A percentile compares a stretch with the other conserved stretches of the same genome.
Evolutionary conservation across 495 filamentous ascomycete species (phyloP).

Genomic region (Diplogelasinospora grovesii): DNA sequence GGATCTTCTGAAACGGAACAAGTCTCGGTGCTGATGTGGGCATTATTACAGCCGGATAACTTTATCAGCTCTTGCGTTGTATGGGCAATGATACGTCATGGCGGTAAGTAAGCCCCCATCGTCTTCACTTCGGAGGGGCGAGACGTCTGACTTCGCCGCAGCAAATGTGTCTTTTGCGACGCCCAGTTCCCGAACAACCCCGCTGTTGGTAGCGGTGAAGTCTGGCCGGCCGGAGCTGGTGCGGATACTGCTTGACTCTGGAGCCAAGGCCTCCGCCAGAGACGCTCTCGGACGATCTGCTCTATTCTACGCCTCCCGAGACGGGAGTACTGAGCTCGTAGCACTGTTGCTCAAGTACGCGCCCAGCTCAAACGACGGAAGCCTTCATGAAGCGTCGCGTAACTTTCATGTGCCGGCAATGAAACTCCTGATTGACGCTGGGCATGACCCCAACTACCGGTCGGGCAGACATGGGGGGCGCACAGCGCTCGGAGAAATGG

Average conservation of each 20-base stretch:
- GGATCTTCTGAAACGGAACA: conserved; percentile 17
- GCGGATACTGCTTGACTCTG: conserved; percentile 27
- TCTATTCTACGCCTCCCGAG: conserved; percentile 30
- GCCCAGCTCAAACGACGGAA: conserved; percentile 32
- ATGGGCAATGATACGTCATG: conserved; percentile 29
- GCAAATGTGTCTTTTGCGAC: conserved; percentile 35
- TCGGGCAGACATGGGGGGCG: conserved; percentile 35
- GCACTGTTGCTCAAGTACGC: conserved; percentile 13
- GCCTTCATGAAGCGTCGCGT: conserved; percentile 37
- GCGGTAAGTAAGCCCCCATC: conserved; percentile 20
- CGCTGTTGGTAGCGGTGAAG: conserved; percentile 32
- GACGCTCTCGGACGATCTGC: conserved; percentile 35
- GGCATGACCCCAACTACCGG: conserved; percentile 36
- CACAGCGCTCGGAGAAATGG: conserved; percentile 37
- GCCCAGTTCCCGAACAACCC: conserved; percentile 29
- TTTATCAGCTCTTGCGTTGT: conserved; percentile 28
- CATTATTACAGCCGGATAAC: conserved; percentile 32
- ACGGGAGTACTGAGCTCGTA: conserved; percentile 16
- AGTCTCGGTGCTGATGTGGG: conserved; percentile 36
- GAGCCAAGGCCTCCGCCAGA: conserved; percentile 30
- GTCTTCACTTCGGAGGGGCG: neutral
- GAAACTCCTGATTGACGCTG: conserved; percentile 31
- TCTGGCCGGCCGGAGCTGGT: conserved; percentile 28
- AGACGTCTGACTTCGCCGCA: conserved; percentile 10
- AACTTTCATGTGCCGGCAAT: conserved; percentile 31